Conservation (phyloP, 164 flowering plant genomes). For the Umbellularia californica region DNA sequence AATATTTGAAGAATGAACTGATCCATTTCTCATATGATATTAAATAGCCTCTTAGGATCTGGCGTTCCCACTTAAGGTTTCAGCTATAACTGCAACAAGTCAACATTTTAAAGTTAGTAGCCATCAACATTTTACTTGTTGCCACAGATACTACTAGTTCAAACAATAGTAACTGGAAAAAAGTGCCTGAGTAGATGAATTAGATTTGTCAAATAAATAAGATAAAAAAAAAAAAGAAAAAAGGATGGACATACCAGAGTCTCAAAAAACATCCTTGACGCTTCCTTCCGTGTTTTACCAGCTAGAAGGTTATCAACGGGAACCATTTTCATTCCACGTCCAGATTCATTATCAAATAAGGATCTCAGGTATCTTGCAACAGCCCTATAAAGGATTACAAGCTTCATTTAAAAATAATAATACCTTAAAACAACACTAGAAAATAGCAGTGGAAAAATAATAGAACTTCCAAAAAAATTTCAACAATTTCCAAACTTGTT, state of each 20-base stretch:
- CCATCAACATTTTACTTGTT: neutral
- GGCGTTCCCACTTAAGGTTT: too few relatives aligned
- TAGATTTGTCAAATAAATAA: neutral
- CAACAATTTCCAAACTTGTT: neutral
- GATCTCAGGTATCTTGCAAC: slow-evolving; percentile 86
- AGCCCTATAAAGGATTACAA: slow-evolving; percentile 40
- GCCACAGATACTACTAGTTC: neutral
- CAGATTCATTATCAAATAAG: slow-evolving; percentile 66
- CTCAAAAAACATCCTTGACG: slow-evolving; percentile 97
- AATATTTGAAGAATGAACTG: too few relatives aligned
- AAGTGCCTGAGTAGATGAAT: neutral
- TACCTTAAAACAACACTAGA: neutral
- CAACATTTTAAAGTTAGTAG: neutral
- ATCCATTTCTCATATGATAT: too few relatives aligned
- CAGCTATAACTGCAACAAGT: neutral
- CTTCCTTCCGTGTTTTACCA: slow-evolving; percentile 94
- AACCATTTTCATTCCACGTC: slow-evolving; percentile 42
- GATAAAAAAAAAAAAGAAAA: neutral
- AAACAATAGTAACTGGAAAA: neutral
- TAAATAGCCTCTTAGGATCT: too few relatives aligned
- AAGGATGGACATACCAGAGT: slow-evolving; percentile 60
- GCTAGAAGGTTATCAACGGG: slow-evolving; percentile 57
- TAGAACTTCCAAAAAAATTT: neutral
- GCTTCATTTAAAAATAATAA: neutral
- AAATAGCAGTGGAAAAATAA: neutral